phyloP scores from a whole-genome alignment of 176 grass and related monocot species.

The Juncus effusus region DNA sequence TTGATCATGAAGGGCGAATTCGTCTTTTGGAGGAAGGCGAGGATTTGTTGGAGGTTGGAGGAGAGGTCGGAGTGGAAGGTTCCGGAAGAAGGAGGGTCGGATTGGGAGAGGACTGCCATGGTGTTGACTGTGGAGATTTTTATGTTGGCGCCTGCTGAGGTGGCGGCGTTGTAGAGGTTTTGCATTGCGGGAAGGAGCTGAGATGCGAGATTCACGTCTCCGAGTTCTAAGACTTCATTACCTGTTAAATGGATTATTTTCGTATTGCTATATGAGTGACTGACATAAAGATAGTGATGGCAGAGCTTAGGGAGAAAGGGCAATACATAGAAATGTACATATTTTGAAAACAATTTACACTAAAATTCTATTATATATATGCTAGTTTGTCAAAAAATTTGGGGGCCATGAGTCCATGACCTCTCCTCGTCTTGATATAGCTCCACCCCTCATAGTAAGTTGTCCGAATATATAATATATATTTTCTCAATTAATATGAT shows the following conservation, averaged over 20 bases:
- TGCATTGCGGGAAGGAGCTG: conserved; percentile 88
- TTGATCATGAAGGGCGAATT: conserved; percentile 88
- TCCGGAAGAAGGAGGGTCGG: conserved; percentile 78
- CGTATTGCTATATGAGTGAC: too few species aligned
- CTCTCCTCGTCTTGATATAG: too few species aligned
- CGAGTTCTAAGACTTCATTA: conserved; percentile 88
- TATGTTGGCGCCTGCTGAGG: conserved; percentile 24
- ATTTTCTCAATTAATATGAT: too few species aligned
- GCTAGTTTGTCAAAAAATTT: too few species aligned
- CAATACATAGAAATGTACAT: background rate
- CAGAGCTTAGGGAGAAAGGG: conserved; percentile 43
- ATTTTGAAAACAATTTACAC: too few species aligned
- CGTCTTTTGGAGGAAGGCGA: conserved; percentile 66
- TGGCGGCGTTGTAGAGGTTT: conserved; percentile 60
- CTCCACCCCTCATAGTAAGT: too few species aligned
- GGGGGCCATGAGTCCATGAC: too few species aligned
- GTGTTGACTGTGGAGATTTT: conserved; percentile 86
- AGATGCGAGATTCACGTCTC: conserved; percentile 50
- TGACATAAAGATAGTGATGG: conserved; percentile 32
- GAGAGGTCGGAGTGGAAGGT: conserved; percentile 64
- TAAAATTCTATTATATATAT: too few species aligned
- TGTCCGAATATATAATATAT: too few species aligned
- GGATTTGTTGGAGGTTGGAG: conserved; percentile 50
- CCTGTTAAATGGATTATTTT: conserved; percentile 21
- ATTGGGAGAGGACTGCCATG: conserved; percentile 83